These are phyloP conservation scores for Mortierella alpina DNA, from an alignment of 192 early-diverging fungal species.

Conservation along the genomic window DNA sequence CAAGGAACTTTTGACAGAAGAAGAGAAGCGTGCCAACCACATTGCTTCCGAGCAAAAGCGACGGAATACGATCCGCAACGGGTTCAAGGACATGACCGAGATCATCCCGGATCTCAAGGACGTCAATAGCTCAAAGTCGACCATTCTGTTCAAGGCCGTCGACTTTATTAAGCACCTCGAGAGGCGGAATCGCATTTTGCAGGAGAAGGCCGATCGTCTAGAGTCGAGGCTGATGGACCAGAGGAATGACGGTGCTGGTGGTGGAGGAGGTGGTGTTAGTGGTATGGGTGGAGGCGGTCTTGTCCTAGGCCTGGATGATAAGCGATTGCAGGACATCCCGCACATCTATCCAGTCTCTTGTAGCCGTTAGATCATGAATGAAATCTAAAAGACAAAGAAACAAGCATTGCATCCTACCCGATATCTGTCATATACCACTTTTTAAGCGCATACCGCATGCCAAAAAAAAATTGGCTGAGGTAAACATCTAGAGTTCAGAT, in stretches of 20 bases:
- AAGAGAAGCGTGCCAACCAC: conserved; percentile 80
- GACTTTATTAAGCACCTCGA: conserved; percentile 73
- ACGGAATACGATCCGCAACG: conserved; percentile 76
- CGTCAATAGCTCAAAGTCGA: conserved; percentile 71
- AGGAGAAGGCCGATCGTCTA: conserved; percentile 50
- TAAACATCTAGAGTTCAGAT: no score
- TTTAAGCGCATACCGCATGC: no score
- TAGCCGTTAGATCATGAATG: conserved; percentile 3
- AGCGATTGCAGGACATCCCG: conserved; percentile 49
- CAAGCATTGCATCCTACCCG: no score
- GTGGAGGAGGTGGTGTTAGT: background rate
- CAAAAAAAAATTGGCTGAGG: no score
- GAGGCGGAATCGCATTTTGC: conserved; percentile 63
- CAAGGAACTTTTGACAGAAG: conserved; percentile 79
- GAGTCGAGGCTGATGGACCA: conserved; percentile 45
- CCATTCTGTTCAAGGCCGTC: conserved; percentile 74
- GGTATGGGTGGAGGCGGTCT: background rate
- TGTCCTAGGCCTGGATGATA: conserved; percentile 25
- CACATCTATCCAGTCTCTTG: conserved; percentile 49
- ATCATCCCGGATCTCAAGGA: conserved; percentile 85
- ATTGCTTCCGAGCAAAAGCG: conserved; percentile 82
- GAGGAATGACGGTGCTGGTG: conserved; percentile 2
- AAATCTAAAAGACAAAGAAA: background rate
- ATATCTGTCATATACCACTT: no score
- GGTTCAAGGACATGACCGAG: conserved; percentile 90